Evolutionary conservation across 2,329 filamentous ascomycete genomes (phyloP), one percentile per base, ranked within the genome.

Genomic region (Capronia epimyces): DNA sequence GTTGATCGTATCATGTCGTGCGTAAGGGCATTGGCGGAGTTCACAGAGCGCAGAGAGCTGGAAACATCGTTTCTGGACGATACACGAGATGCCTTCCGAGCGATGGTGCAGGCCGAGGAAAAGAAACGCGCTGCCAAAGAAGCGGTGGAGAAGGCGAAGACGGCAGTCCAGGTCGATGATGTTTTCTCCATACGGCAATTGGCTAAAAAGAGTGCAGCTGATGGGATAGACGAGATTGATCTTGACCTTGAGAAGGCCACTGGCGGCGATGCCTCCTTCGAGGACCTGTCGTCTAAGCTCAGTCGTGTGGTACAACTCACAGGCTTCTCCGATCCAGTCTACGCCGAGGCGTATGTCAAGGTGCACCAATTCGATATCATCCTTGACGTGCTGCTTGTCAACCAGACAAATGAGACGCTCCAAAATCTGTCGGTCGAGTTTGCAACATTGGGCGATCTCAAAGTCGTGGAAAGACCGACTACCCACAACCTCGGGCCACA

Each of bases 361-460:
- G 91, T 98, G 8, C 90, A 97, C 68, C 93, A 98, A 69, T 98
- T 98, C 65, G 93, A 98, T 66, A 98, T 98, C 63, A 86, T 98
- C 13, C 79, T 98, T 21, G 93, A 98, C 65, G 93, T 98, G 7
- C 80, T 98, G 2, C 78, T 98, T 18, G 93, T 98, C 64, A 98
- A 98, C 70, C 93, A 98, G 71, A 97, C 93, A 0, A 88, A 86
- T 12, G 91, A 97, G 65, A 98, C 93, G 2, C 78, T 98, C 20
- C 93, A 97, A 69, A 98, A 98, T 64, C 78, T 98, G 25, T 95
- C 89, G 0, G 91, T 98, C 18, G 93, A 98, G 69, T 98, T 98
- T 66, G 93, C 93, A n/a, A 98, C 93, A 0, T 78, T 98, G 0
- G 93, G 93, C 56, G 93, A 98, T 67, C 80, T 98, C 56, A 98